phyloP scores from a whole-genome alignment of 2,329 filamentous ascomycete genomes.

The Botryotinia narcissicola region DNA sequence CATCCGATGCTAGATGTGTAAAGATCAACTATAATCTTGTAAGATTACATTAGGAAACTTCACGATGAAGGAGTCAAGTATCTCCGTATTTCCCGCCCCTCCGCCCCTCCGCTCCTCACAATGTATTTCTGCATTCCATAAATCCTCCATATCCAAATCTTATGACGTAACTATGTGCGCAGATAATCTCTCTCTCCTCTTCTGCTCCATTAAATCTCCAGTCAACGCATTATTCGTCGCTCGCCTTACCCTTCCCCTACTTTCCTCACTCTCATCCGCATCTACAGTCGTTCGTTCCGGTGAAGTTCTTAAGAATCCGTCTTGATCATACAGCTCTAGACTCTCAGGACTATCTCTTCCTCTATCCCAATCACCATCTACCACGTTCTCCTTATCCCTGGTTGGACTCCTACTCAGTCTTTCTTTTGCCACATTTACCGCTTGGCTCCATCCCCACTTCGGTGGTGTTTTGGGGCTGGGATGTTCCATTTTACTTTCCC shows the following conservation, averaged over 20 bases:
- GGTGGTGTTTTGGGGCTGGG: slow-evolving; percentile 29
- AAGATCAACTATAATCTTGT: background rate
- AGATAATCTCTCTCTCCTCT: background rate
- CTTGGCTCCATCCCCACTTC: slow-evolving; percentile 21
- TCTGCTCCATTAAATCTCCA: background rate
- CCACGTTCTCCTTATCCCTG: background rate
- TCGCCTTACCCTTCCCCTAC: background rate
- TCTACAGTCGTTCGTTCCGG: slow-evolving; percentile 18
- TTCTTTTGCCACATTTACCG: background rate
- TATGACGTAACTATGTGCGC: background rate
- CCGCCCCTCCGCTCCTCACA: accelerated
- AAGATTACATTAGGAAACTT: background rate
- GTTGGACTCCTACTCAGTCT: background rate
- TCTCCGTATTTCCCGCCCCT: background rate
- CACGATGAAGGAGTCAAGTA: background rate
- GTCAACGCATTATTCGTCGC: background rate
- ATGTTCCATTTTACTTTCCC: slow-evolving; percentile 31
- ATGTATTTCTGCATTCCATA: too few relatives aligned
- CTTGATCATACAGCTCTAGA: slow-evolving; percentile 31
- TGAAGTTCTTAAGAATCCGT: slow-evolving; percentile 30
- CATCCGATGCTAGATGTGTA: background rate
- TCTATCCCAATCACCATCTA: background rate
- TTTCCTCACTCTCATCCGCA: background rate
- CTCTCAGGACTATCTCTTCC: slow-evolving; percentile 19
- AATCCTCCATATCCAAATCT: background rate